phyloP scores from a whole-genome alignment of 2,329 filamentous ascomycete species.

The Beauveria brongniartii region DNA sequence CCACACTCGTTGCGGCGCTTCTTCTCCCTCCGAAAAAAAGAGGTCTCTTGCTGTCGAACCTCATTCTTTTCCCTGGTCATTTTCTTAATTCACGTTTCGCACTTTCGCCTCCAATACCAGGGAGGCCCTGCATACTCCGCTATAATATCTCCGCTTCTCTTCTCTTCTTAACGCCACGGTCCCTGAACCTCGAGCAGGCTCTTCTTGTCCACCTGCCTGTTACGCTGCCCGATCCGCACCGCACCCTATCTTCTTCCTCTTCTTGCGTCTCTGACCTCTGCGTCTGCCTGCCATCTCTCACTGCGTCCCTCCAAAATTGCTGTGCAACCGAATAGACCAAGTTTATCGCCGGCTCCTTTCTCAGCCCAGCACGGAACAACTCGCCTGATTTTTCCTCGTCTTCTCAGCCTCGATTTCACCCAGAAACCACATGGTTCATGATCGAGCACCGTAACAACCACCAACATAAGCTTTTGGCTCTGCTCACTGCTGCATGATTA shows the following conservation, averaged over 20 bases:
- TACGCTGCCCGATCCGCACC: background rate
- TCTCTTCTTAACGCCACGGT: conserved; percentile 1
- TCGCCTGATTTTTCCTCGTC: background rate
- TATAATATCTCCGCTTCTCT: conserved; percentile 5
- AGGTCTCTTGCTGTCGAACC: background rate
- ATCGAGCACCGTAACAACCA: background rate
- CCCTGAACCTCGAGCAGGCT: conserved; percentile 1
- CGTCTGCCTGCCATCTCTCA: background rate
- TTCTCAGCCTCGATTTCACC: background rate
- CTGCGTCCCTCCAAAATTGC: background rate
- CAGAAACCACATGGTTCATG: background rate
- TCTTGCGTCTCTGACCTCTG: background rate
- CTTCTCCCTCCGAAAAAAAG: background rate
- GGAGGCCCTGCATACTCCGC: conserved; percentile 5
- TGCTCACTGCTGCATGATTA: background rate
- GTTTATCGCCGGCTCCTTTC: too few species aligned
- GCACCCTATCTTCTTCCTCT: background rate
- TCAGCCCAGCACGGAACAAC: background rate
- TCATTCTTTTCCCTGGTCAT: background rate
- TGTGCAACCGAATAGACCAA: background rate
- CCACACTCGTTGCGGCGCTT: conserved; percentile 4
- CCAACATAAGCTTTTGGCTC: background rate
- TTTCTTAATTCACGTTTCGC: conserved; percentile 3
- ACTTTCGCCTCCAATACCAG: background rate
- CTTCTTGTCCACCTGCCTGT: background rate